These are phyloP conservation scores for Solanum sitiens DNA, from an alignment of 257 asterid genomes.

Conservation along the genomic window DNA sequence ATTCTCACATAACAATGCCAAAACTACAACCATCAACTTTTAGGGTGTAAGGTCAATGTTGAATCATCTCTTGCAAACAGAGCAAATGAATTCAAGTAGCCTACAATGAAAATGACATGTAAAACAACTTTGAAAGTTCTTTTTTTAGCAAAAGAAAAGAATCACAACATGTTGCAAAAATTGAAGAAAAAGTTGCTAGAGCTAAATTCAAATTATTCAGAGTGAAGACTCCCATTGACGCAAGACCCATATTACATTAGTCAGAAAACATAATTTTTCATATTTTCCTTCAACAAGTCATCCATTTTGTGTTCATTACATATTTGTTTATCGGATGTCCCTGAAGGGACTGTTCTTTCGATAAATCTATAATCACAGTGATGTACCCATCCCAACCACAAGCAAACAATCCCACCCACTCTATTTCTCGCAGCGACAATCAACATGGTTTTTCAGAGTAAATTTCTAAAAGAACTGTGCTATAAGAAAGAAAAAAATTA, in stretches of 20 bases:
- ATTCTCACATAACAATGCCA: conserved; percentile 25
- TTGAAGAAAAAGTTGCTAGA: too few species aligned
- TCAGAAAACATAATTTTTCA: not conserved
- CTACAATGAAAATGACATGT: not conserved
- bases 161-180: not conserved
- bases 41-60: not conserved
- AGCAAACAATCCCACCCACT: not conserved
- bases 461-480: not conserved
- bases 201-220: not conserved
- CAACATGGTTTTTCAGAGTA: not conserved
- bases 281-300: not conserved
- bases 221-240: not conserved
- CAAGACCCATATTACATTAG: not conserved
- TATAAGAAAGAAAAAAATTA: not conserved
- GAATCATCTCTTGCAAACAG: conserved; percentile 88
- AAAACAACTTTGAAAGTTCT: not conserved
- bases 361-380: not conserved
- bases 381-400: not conserved
- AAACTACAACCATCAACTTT: conserved; percentile 53
- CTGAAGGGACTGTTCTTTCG: too few species aligned
- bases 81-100: conserved; percentile 1
- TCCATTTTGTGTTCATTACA: not conserved
- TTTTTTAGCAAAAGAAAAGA: not conserved
- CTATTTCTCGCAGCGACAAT: not conserved
- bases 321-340: not conserved